phyloP scores from a whole-genome alignment of 148 eudicot species.

The Rhododendron kiyosumense region DNA sequence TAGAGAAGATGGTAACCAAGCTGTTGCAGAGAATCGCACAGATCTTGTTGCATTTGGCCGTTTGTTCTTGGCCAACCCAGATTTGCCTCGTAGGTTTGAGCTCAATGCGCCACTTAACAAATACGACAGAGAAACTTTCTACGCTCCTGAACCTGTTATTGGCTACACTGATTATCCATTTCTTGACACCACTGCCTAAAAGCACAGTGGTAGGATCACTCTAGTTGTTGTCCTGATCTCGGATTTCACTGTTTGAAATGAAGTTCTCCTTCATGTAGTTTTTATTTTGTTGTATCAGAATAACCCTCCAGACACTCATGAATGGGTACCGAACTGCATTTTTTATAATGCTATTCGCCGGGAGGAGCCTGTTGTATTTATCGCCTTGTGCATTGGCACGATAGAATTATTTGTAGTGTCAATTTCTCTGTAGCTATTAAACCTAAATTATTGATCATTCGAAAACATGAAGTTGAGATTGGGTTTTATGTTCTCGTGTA shows the following conservation, averaged over 20 bases:
- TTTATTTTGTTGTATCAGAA: not conserved
- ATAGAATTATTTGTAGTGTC: not conserved
- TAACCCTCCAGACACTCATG: not conserved
- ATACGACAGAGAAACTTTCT: constrained; percentile 35
- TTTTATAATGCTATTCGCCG: not conserved
- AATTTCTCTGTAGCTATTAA: not conserved
- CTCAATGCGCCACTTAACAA: constrained; percentile 19
- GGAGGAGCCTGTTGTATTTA: not conserved
- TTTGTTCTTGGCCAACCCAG: constrained; percentile 35
- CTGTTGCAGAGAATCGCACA: constrained; percentile 15
- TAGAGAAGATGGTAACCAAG: constrained; percentile 32
- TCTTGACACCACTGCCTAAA: constrained; percentile 17
- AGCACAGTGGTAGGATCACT: not conserved
- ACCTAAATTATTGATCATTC: not conserved
- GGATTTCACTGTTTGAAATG: not conserved
- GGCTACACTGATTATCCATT: constrained; percentile 51
- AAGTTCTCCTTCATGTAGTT: not conserved
- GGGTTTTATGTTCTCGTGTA: not conserved
- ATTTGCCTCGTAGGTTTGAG: constrained; percentile 29
- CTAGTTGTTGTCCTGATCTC: not conserved
- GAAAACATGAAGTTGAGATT: not conserved
- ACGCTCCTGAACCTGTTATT: constrained; percentile 34
- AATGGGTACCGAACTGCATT: not conserved
- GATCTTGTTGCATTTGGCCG: constrained; percentile 39
- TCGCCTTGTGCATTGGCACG: not conserved